These are phyloP conservation scores for Solanum paucissectum DNA, from an alignment of 257 asterid genomes.

Conservation along the genomic window DNA sequence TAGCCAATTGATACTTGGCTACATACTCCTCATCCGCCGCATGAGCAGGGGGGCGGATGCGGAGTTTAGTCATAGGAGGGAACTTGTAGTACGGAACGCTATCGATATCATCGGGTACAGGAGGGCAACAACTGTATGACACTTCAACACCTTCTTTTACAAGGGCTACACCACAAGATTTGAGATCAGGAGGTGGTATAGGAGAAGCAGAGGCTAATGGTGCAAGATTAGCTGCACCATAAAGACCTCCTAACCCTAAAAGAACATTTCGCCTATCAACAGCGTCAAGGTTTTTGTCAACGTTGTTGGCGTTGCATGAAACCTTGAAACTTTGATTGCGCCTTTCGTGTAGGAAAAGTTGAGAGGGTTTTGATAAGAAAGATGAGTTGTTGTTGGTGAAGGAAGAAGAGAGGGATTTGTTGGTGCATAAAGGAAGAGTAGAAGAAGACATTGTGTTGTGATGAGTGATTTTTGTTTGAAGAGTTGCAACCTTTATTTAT, in stretches of 20 bases:
- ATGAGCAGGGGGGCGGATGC: not conserved
- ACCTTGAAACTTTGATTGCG: not conserved
- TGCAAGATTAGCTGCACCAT: not conserved
- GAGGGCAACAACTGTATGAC: not conserved
- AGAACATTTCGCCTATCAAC: not conserved
- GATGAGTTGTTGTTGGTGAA: not conserved
- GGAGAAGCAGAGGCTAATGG: not conserved
- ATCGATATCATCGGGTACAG: not conserved
- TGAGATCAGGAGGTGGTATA: not conserved
- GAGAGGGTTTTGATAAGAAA: not conserved
- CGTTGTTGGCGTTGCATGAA: not conserved
- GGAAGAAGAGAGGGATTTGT: not conserved
- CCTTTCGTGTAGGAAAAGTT: not conserved
- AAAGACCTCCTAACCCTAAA: not conserved
- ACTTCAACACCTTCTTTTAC: not conserved
- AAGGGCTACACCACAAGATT: not conserved
- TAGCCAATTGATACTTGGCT: not conserved
- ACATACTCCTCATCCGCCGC: not conserved
- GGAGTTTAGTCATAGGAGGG: not conserved
- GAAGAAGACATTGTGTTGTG: not conserved
- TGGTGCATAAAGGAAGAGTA: not conserved
- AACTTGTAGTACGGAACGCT: not conserved
- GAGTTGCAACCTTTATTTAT: not conserved
- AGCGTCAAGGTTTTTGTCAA: not conserved
- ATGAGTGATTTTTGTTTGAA: not conserved